Conservation (phyloP, 768 basidiomycete species). For the Lentinula detonsa region DNA sequence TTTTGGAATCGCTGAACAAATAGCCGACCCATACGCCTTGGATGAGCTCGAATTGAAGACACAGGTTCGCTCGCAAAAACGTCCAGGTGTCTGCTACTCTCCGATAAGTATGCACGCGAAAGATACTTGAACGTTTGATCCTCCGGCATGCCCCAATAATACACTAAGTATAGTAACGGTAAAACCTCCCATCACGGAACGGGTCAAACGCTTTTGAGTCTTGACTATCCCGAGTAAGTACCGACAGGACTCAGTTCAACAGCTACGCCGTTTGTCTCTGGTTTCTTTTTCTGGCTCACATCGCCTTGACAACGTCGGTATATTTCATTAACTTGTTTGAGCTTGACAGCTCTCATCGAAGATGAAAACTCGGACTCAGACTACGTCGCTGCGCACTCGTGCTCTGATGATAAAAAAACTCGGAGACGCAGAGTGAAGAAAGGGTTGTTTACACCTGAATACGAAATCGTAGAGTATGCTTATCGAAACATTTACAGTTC, state of each 20-base stretch:
- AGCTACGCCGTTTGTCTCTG: not conserved
- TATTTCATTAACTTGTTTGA: not conserved
- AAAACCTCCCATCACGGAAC: not conserved
- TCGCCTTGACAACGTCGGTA: constrained; percentile 10
- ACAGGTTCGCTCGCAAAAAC: not conserved
- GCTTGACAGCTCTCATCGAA: not conserved
- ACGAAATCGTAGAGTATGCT: no score
- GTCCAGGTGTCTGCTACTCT: not conserved
- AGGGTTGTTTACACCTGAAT: no score
- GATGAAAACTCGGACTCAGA: constrained; percentile 13
- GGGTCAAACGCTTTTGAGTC: not conserved
- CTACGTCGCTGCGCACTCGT: not conserved
- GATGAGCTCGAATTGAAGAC: not conserved
- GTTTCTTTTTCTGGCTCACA: constrained; percentile 9
- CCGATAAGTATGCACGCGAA: not conserved
- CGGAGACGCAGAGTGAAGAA: no score
- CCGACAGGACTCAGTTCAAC: not conserved
- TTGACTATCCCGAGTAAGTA: not conserved
- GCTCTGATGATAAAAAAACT: no score
- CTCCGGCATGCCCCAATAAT: not conserved
- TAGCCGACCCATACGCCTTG: not conserved
- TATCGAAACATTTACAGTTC: no score
- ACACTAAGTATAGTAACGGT: not conserved
- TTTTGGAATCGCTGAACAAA: not conserved
- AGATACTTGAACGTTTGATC: not conserved